Evolutionary conservation across 768 basidiomycete species (phyloP).

Genomic region (Ramaria rubella): DNA sequence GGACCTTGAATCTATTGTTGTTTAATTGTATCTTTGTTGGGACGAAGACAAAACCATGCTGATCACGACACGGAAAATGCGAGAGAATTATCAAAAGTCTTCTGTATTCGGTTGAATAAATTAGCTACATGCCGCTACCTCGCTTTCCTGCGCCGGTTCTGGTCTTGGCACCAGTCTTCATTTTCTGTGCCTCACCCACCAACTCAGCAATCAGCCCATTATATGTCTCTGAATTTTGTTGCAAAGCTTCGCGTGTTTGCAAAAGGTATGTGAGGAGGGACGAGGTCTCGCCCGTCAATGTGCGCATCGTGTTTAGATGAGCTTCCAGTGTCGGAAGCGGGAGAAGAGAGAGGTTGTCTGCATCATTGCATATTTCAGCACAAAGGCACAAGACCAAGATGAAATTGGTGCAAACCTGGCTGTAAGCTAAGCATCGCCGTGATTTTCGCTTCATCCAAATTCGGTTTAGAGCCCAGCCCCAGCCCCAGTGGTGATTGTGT

Average conservation of each 20-base stretch:
- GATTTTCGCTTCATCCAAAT: conserved; percentile 60
- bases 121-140: conserved; percentile 41
- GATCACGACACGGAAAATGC: no score
- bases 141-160: conserved; percentile 36
- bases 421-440: conserved; percentile 58
- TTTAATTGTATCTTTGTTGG: not conserved
- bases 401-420: conserved; percentile 42
- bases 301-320: conserved; percentile 58
- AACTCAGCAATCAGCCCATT: conserved; percentile 88
- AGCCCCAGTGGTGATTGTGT: conserved; percentile 5
- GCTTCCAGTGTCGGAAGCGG: conserved; percentile 62
- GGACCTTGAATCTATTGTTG: not conserved
- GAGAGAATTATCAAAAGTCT: not conserved
- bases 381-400: not conserved
- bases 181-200: conserved; percentile 86
- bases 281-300: conserved; percentile 71
- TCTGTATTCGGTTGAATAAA: not conserved
- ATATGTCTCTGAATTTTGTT: conserved; percentile 85
- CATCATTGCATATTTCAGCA: not conserved
- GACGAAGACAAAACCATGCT: no score
- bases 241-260: conserved; percentile 72
- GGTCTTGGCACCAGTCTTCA: conserved; percentile 55
- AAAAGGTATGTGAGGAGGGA: conserved; percentile 72
- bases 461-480: conserved; percentile 74
- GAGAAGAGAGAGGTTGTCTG: conserved; percentile 68